Percentiles rank a stretch among this genome's conserved stretches.
Conservation (phyloP, 805 yeast genomes). For the Kodamaea lidongshanica region DNA sequence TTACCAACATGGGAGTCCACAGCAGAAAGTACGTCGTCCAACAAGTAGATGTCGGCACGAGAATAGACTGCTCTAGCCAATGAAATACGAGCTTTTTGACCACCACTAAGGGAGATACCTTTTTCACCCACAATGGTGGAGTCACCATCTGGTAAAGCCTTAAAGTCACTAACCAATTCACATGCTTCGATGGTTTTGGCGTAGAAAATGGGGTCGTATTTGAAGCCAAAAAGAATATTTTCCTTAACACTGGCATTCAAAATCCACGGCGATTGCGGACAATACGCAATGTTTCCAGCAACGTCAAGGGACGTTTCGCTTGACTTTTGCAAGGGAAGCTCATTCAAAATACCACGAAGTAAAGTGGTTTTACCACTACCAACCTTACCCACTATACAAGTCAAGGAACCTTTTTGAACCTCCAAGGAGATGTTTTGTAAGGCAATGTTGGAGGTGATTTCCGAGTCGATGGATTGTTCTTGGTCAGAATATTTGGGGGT, state of each 20-base stretch:
- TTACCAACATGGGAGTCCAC: slow-evolving; percentile 41
- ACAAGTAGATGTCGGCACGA: slow-evolving; percentile 33
- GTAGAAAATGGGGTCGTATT: slow-evolving; percentile 26
- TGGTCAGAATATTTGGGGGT: slow-evolving; percentile 12
- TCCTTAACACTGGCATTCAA: slow-evolving; percentile 36
- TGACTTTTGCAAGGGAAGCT: slow-evolving; percentile 13
- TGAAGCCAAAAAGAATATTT: slow-evolving; percentile 33
- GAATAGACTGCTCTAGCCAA: slow-evolving; percentile 39
- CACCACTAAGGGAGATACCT: slow-evolving; percentile 39
- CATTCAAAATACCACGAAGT: slow-evolving; percentile 31
- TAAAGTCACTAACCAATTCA: slow-evolving; percentile 30
- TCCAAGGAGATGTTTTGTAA: slow-evolving; percentile 25
- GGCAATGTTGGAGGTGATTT: slow-evolving; percentile 18
- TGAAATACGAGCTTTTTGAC: slow-evolving; percentile 38
- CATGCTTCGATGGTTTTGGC: slow-evolving; percentile 31
- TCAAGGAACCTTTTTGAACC: slow-evolving; percentile 30
- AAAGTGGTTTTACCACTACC: slow-evolving; percentile 38
- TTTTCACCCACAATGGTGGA: slow-evolving; percentile 40
- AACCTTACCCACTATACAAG: slow-evolving; percentile 38
- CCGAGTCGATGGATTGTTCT: slow-evolving; percentile 13
- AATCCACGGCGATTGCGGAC: slow-evolving; percentile 39
- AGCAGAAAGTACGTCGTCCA: slow-evolving; percentile 39
- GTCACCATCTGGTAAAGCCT: slow-evolving; percentile 35
- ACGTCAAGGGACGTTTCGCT: slow-evolving; percentile 8
- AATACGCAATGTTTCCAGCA: slow-evolving; percentile 31